Evolutionary conservation across 306 rosid genomes (phyloP), one percentile per base, ranked within the genome.

Genomic region (Biancaea sappan): DNA sequence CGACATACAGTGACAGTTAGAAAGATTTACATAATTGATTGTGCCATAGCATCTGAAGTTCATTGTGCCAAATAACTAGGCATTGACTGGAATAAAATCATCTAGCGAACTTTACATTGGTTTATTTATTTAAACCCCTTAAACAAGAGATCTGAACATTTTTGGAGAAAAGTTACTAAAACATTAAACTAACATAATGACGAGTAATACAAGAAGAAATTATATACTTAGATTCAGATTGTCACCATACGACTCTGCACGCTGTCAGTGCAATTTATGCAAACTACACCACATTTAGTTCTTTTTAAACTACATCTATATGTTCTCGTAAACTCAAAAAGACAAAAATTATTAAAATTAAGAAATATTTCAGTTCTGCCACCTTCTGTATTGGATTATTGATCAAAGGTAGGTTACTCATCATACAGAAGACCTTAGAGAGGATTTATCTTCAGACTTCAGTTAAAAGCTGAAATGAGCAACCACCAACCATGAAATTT

Each of bases 11-110:
- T 50, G 25, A 44, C 46, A 65, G 52, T 12, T 4, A 44, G 62
- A 71, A 68, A 77, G 52, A 74, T 22, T 19, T 38, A 22, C 34
- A 44, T 25, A 18, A 56, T 14, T 8, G 59, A 61, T 8, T 48
- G 24, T 22, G 51, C 51, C 66, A 63, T 58, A 48, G 47, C 51
- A 63, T 38, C 65, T 43, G 8, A 14, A 51, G 34, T 16, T 16
- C 38, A 80, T 46, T 75, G 63, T 18, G 34, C 47, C 14, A 18
- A 61, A 61, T 25, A 32, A 52, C 41, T 25, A 64, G 48, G 41
- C 10, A 71, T 41, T 46, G 51, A 48, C 61, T 28, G 58, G 2
- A 12, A 76, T 43, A 44, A 75, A 28, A 44, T 57, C 59, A 32
- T 76, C 29, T 32, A 22, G 52, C 38, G 38, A 50, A 53, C 46